Evolutionary conservation across 352 stramenopile species (phyloP).

Genomic region (Phytophthora macrochlamydospora): DNA sequence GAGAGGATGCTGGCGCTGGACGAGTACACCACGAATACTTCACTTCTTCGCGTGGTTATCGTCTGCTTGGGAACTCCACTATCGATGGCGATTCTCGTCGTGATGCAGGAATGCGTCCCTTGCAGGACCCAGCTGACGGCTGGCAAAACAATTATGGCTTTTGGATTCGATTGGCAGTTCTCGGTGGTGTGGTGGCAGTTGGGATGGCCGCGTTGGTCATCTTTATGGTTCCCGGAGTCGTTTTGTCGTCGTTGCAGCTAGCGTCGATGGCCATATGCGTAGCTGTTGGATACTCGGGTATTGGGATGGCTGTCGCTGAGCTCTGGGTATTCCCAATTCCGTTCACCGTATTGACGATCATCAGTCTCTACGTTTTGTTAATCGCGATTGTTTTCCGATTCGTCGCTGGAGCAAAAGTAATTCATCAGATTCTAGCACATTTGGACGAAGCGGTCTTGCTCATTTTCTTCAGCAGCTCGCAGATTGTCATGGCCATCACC

Average conservation of each 20-base stretch:
- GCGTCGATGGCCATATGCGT: constrained; percentile 10
- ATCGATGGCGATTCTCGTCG: constrained; percentile 14
- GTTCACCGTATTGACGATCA: constrained; percentile 25
- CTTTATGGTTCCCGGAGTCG: constrained; percentile 25
- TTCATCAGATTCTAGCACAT: constrained; percentile 14
- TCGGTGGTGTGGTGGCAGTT: constrained; percentile 5
- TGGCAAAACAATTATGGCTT: constrained; percentile 34
- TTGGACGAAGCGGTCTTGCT: constrained; percentile 17
- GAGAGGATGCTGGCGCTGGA: constrained; percentile 18
- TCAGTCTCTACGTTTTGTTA: constrained; percentile 18
- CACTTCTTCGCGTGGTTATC: constrained; percentile 5
- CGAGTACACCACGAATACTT: constrained; percentile 17
- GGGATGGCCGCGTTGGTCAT: constrained; percentile 8
- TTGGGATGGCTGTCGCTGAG: constrained; percentile 20
- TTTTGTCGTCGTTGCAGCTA: constrained; percentile 14
- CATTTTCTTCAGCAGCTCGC: constrained; percentile 18
- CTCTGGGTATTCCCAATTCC: constrained; percentile 30
- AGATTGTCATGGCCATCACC: constrained; percentile 19
- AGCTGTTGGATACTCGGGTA: constrained; percentile 6
- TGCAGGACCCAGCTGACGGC: constrained; percentile 22
- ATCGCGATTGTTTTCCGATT: constrained; percentile 19
- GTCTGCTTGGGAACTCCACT: constrained; percentile 19
- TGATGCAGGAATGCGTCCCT: constrained; percentile 19
- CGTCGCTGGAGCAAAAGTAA: constrained; percentile 14
- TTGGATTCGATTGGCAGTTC: constrained; percentile 21